Percentiles rank a stretch among this genome's conserved stretches.
These are phyloP conservation scores for Rubroboletus pulcherrimus DNA, from an alignment of 768 basidiomycete species.

Conservation along the genomic window DNA sequence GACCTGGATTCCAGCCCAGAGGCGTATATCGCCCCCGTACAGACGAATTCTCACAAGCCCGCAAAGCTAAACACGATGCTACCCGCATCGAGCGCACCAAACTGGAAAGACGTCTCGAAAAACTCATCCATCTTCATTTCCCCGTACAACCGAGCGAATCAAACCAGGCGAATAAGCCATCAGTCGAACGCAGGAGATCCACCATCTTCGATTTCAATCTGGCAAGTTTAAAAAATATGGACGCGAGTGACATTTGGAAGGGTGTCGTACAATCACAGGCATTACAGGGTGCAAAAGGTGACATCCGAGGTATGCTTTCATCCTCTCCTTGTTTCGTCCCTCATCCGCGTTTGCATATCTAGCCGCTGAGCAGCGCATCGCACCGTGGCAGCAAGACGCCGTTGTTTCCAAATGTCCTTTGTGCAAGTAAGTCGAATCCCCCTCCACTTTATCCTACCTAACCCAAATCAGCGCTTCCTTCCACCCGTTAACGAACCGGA, in stretches of 20 bases:
- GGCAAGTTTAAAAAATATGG: conserved; percentile 52
- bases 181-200: conserved; percentile 44
- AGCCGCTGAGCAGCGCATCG: conserved; percentile 88
- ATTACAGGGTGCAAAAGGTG: conserved; percentile 46
- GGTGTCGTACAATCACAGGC: conserved; percentile 49
- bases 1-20: conserved; percentile 90
- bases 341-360: not conserved
- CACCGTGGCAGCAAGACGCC: conserved; percentile 90
- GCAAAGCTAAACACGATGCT: conserved; percentile 36
- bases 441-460: not conserved
- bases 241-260: conserved; percentile 67
- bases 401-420: conserved; percentile 76
- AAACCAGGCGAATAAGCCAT: conserved; percentile 1
- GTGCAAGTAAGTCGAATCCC: conserved; percentile 57
- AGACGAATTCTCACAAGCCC: conserved; percentile 63
- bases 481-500: conserved; percentile 85
- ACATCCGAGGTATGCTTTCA: conserved; percentile 58
- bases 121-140: conserved; percentile 75
- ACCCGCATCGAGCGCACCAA: conserved; percentile 78
- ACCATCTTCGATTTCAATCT: conserved; percentile 74
- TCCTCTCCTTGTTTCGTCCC: not conserved
- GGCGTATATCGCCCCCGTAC: conserved; percentile 79
- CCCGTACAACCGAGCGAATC: conserved; percentile 30
- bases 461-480: conserved; percentile 57
- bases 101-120: conserved; percentile 82